These are phyloP conservation scores for Fusarium sp. DNA, from an alignment of 2,329 filamentous ascomycete species.

Conservation along the genomic window DNA sequence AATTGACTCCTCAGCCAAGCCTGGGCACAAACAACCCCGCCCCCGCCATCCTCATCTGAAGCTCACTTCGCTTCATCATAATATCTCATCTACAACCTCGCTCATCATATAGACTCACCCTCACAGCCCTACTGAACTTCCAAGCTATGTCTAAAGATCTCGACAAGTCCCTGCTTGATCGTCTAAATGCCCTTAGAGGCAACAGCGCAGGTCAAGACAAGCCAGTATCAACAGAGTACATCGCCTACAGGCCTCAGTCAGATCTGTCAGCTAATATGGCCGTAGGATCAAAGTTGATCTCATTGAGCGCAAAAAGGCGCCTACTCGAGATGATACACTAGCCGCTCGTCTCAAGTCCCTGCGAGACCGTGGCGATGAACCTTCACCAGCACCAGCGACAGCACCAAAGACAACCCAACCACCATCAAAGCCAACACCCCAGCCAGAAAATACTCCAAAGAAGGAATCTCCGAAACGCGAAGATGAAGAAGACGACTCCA, in stretches of 20 bases:
- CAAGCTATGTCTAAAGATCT: conserved; percentile 48
- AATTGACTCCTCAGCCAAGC: conserved; percentile 8
- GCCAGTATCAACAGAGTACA: conserved; percentile 55
- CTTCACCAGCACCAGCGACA: conserved; percentile 32
- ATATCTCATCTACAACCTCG: conserved; percentile 2
- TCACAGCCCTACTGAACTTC: fast-evolving
- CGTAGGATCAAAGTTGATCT: conserved; percentile 48
- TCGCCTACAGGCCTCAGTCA: background rate
- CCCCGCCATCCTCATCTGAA: conserved; percentile 23
- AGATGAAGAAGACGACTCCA: conserved; percentile 51
- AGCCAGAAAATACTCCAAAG: background rate
- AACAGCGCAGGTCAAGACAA: conserved; percentile 49
- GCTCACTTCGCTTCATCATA: conserved; percentile 11
- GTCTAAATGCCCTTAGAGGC: conserved; percentile 62
- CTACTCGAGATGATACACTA: conserved; percentile 62
- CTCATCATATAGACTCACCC: background rate
- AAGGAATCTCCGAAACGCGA: conserved; percentile 16
- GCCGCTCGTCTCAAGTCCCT: conserved; percentile 63
- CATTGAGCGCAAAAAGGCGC: conserved; percentile 55
- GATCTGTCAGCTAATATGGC: background rate
- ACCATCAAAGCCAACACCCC: background rate
- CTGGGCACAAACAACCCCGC: conserved; percentile 20
- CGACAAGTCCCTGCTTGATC: conserved; percentile 62
- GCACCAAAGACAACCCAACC: background rate
- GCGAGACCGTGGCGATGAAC: conserved; percentile 53